Evolutionary conservation across 2,329 filamentous ascomycete species (phyloP).

Genomic region (Biscogniauxia mediterranea): DNA sequence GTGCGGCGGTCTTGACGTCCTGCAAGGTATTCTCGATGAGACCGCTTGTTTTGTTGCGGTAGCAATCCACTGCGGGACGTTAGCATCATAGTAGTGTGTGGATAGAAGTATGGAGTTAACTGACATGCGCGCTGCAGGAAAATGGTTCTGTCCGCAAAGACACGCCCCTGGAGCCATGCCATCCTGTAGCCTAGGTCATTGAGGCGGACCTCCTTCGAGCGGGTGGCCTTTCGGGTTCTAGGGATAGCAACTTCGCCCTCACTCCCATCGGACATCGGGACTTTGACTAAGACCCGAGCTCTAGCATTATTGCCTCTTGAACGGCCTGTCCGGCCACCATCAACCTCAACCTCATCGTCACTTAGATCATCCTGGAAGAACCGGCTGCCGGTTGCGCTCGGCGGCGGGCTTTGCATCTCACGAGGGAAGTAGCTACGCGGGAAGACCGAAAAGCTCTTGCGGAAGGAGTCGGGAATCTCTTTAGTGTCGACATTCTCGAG

Average conservation of each 20-base stretch:
- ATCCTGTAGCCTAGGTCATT: constrained; percentile 94
- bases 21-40: constrained; percentile 72
- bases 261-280: constrained; percentile 66
- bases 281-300: constrained; percentile 51
- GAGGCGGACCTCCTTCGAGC: constrained; percentile 80
- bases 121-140: constrained; percentile 89
- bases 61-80: constrained; percentile 74
- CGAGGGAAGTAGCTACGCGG: constrained; percentile 89
- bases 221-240: constrained; percentile 64
- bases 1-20: constrained; percentile 69
- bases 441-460: constrained; percentile 84
- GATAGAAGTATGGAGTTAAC: constrained; percentile 39
- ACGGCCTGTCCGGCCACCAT: constrained; percentile 42
- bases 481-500: constrained; percentile 93
- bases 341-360: constrained; percentile 57
- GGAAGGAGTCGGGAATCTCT: constrained; percentile 94
- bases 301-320: constrained; percentile 35
- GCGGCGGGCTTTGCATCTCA: constrained; percentile 86
- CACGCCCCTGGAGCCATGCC: constrained; percentile 93
- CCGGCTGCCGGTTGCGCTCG: constrained; percentile 69
- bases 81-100: constrained; percentile 12
- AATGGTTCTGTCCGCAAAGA: constrained; percentile 81
- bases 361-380: constrained; percentile 68
- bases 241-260: constrained; percentile 75
- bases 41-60: constrained; percentile 59